Evolutionary conservation across 441 rosid genomes (phyloP), one percentile per base, ranked within the genome.

Genomic region (Capsella rubella): DNA sequence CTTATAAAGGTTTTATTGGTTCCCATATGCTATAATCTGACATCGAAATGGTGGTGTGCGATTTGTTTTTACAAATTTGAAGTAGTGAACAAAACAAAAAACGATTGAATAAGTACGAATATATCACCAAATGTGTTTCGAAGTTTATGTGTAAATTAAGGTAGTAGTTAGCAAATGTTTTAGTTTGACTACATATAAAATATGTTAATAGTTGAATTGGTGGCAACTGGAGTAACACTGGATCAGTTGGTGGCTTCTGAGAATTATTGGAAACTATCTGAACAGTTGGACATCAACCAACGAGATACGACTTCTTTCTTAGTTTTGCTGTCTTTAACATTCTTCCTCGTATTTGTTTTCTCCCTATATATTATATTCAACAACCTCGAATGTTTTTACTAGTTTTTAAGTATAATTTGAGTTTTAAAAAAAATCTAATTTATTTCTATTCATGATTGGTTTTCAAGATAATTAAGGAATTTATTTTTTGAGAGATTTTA

Each of bases 201-300:
- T 21, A 21, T 21, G 25, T 21, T 21, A 21, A 21, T 21, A 21
- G 25, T 21, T 15, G 64, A 55, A 55, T 40, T 66, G 78, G 78
- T 66, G 78, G 78, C 68, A 74, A 51, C 68, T 51, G 73, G 53
- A 59, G 73, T 50, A 74, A 46, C 67, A 58, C 78, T 67, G 67
- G 55, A 34, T 34, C 37, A 50, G 47, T 74, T 74, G 63, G 78
- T 67, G 78, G 51, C 68, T 0, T 50, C 25, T 74, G 47, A 50
- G 25, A 29, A 74, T 74, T 28, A 74, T 56, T 64, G 49, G 77
- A 73, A 43, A 35, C 2, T 37, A 58, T 65, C 66, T 37, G 67
- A 66, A 74, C 73, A 67, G 68, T 53, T 74, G 68, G 61, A 66
- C 29, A 39, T 29, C 46, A 74, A 39, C 60, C 37, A 49, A 66